phyloP scores from a whole-genome alignment of 805 yeast species.

The Priceomyces medius region DNA sequence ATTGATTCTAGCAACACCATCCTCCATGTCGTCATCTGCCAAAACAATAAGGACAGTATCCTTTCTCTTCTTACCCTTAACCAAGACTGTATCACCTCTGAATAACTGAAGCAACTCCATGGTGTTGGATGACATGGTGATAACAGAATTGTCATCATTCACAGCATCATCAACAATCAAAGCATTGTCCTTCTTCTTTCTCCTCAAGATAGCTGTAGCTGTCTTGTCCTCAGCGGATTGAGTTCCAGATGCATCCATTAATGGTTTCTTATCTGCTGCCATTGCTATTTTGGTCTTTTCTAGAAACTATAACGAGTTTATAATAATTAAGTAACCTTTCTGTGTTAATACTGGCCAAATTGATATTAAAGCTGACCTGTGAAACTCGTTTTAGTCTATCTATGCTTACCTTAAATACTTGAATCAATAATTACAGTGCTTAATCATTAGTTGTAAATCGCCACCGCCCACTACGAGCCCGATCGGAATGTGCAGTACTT shows the following conservation, averaged over 20 bases:
- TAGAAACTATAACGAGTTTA: conserved; percentile 1
- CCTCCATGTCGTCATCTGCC: conserved; percentile 95
- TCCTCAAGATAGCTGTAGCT: conserved; percentile 95
- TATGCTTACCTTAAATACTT: neutral
- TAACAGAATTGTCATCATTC: conserved; percentile 95
- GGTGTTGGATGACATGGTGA: conserved; percentile 91
- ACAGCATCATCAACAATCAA: conserved; percentile 94
- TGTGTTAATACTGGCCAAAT: neutral
- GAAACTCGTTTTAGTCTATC: neutral
- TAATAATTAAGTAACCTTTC: neutral
- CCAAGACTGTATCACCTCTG: conserved; percentile 96
- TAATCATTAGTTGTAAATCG: conserved; percentile 1
- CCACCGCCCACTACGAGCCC: conserved; percentile 5
- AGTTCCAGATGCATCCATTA: conserved; percentile 63
- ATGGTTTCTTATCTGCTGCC: conserved; percentile 34
- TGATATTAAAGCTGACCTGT: neutral
- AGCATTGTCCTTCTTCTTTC: conserved; percentile 97
- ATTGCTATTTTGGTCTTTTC: conserved; percentile 2
- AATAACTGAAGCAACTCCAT: conserved; percentile 93
- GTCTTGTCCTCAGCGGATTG: conserved; percentile 62
- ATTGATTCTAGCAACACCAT: conserved; percentile 90
- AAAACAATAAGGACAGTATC: conserved; percentile 95
- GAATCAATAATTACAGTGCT: neutral
- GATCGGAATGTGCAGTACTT: neutral
- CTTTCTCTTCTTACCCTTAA: conserved; percentile 96